Evolutionary conservation across 2,329 filamentous ascomycete species (phyloP).

Genomic region (Westerdykella ornata): DNA sequence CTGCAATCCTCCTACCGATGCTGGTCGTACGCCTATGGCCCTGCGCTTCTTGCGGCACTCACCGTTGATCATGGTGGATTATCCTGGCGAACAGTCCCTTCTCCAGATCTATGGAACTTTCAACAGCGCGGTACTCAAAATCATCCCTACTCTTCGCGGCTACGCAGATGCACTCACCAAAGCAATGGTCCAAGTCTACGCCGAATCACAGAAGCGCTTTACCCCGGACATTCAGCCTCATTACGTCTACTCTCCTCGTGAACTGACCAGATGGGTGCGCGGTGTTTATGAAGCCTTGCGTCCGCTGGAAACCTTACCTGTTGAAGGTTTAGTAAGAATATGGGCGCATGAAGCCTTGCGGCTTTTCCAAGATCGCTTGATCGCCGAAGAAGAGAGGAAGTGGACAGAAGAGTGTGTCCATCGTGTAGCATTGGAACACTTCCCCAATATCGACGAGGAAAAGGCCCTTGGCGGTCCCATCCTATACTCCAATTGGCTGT

Average conservation of each 20-base stretch:
- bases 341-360: constrained; percentile 97
- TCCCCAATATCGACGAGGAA: constrained; percentile 89
- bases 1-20: constrained; percentile 96
- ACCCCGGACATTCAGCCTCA: constrained; percentile 96
- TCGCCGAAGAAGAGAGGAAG: constrained; percentile 84
- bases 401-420: constrained; percentile 91
- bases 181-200: constrained; percentile 94
- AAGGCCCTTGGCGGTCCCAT: constrained; percentile 89
- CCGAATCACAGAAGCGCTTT: constrained; percentile 89
- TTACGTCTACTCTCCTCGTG: constrained; percentile 98
- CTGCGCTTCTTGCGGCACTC: constrained; percentile 91
- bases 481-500: constrained; percentile 98
- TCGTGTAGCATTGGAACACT: constrained; percentile 80
- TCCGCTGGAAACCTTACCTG: constrained; percentile 75
- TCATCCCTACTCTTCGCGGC: constrained; percentile 87
- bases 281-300: constrained; percentile 96
- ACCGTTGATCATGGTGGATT: constrained; percentile 99
- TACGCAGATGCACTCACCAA: constrained; percentile 91
- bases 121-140: constrained; percentile 92
- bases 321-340: constrained; percentile 90
- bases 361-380: constrained; percentile 94
- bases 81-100: constrained; percentile 89
- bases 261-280: constrained; percentile 94
- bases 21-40: constrained; percentile 89
- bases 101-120: constrained; percentile 98